Evolutionary conservation across 768 basidiomycete genomes (phyloP), one percentile per base, ranked within the genome.

Genomic region (Filobasidium floriforme): DNA sequence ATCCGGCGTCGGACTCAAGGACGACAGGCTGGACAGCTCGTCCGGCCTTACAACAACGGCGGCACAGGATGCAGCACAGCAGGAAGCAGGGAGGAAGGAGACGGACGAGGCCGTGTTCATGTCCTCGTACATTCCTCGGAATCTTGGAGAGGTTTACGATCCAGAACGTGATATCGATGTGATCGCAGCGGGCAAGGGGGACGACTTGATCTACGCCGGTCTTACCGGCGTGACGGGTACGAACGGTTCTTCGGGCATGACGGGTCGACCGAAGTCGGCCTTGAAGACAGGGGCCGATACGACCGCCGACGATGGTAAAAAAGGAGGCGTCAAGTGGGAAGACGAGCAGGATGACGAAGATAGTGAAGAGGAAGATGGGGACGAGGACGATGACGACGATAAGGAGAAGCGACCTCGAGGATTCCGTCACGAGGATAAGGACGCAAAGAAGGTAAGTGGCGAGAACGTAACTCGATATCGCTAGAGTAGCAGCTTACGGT

Each of bases 351-450:
- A 77, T 12, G 70, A 65, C 44, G 61, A 28, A 57, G 61, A 69
- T 26, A 41, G 62, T 18, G 80, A 75, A 26, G 77, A 77, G 41
- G 81, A 76, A 43, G 41, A 57, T 7, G 72, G 65, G 18, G 73
- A 66, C 18, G 73, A 65, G 22, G 71, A 73, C n/a, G 71, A 72
- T 18, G 72, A 81, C 29, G 76, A 68, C 11, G 82, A 82, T 61
- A 70, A 80, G 41, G 86, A 87, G 69, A 85, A 83, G 63, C 83
- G 77, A 66, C 88, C 88, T 32, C 82, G 89, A 70, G 93, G 96
- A 1, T 93, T 96, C 80, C 85, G 90, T 68, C 88, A 93, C 71
- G 94, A 97, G 81, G 92, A 96, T 74, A 86, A 85, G 66, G 90
- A 92, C 28, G 86, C 83, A 0, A 98, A 94, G 80, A 94, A 89